These are phyloP conservation scores for Agapanthus africanus DNA, from an alignment of 106 monocot species.

Conservation along the genomic window DNA sequence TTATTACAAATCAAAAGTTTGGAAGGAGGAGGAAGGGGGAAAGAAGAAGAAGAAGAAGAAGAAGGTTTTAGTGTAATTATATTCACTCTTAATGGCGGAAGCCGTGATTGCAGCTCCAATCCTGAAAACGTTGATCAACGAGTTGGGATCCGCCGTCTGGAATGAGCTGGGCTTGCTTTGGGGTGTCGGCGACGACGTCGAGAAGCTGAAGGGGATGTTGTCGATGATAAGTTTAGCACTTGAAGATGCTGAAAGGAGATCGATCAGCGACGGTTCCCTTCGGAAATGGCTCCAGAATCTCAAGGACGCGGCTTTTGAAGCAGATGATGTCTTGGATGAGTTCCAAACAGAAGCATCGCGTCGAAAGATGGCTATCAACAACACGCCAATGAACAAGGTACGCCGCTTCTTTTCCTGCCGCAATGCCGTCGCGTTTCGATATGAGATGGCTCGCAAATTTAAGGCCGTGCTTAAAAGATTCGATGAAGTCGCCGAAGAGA, in stretches of 20 bases:
- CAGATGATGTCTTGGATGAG: background rate
- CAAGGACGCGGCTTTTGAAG: background rate
- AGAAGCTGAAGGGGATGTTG: background rate
- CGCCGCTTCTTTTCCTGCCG: background rate
- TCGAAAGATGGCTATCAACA: too few relatives aligned
- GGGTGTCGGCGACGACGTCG: background rate
- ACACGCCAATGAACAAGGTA: background rate
- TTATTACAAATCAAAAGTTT: too few relatives aligned
- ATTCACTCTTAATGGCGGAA: too few relatives aligned
- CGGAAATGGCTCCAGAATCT: constrained; percentile 12
- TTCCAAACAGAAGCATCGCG: background rate
- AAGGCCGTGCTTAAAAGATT: constrained; percentile 3
- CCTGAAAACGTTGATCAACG: background rate
- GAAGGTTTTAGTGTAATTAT: too few relatives aligned
- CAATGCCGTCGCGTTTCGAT: background rate
- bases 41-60: too few relatives aligned
- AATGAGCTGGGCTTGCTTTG: background rate
- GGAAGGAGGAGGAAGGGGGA: too few relatives aligned
- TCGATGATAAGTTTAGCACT: constrained; percentile 4
- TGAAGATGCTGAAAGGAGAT: constrained; percentile 17
- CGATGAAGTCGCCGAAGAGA: background rate
- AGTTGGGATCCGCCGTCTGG: background rate
- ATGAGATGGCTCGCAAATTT: background rate
- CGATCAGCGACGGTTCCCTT: background rate
- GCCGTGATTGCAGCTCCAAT: constrained; percentile 1